A percentile compares a stretch with the other conserved stretches of the same genome.
These are phyloP conservation scores for Russula abietina DNA, from an alignment of 768 basidiomycete genomes.

Conservation along the genomic window DNA sequence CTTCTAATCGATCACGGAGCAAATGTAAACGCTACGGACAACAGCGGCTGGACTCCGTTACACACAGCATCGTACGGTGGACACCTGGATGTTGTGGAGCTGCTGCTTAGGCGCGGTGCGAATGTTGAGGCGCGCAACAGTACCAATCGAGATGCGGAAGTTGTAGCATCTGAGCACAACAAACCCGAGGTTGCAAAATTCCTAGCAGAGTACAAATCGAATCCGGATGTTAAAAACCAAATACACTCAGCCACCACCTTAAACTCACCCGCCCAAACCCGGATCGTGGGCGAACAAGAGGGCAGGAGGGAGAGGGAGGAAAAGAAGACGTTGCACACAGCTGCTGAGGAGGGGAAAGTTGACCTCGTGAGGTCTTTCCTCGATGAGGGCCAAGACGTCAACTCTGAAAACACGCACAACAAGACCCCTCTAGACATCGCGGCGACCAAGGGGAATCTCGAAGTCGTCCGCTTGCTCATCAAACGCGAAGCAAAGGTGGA, in stretches of 20 bases:
- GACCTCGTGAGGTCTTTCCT: not conserved
- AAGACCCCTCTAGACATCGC: not conserved
- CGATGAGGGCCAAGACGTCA: not conserved
- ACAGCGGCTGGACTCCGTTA: conserved; percentile 2
- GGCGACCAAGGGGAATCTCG: not conserved
- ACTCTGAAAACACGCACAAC: not conserved
- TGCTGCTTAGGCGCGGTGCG: not conserved
- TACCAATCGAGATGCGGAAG: not conserved
- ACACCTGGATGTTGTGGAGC: not conserved
- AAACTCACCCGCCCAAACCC: not conserved
- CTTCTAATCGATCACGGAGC: conserved; percentile 13
- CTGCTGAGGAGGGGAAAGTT: not conserved
- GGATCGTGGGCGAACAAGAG: not conserved
- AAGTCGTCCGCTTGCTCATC: not conserved
- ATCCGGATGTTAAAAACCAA: not conserved
- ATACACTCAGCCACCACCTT: not conserved
- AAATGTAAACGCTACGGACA: not conserved
- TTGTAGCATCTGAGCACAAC: not conserved
- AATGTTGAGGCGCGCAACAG: not conserved
- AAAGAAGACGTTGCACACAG: not conserved
- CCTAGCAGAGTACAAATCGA: not conserved
- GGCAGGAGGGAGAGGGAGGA: too few species aligned
- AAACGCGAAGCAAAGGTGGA: not conserved
- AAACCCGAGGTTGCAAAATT: not conserved
- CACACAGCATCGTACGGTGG: conserved; percentile 1